Base-by-base conservation (phyloP, 495 filamentous ascomycete species). In the Podospora didyma region DNA sequence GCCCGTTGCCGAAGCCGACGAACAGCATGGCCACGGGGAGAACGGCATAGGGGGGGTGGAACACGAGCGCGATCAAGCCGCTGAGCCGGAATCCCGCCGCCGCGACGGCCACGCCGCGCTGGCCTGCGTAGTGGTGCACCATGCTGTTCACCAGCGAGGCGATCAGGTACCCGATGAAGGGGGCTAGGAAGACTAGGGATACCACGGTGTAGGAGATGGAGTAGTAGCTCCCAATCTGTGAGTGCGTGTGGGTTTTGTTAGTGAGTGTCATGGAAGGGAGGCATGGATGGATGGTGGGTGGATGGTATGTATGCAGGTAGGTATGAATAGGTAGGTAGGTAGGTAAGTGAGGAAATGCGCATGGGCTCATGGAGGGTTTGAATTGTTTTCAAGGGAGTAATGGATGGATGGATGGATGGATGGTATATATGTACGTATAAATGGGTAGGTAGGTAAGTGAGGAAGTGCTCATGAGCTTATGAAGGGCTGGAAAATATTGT, bases 171-270 rank as follows among this genome's bases (percentile, higher is more conserved):
- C 90, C 92, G 11, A 87, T 56, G 21, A 91, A 92, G 56, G 89
- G 90, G 21, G 87, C 75, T 2, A 96, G 80, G 73, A 95, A 96
- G 53, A 96, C 83, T 0, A 92, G 67, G 0, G 90, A 92, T 24
- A 95, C 82, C 41, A 91, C 64, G 11, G 89, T 82, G 65, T 95
- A 94, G 49, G 79, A 80, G 41, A 96, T 85, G 53, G 73, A 54
- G 67, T 95, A 95, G 64, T 88, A 76, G 3, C 65, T 68, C 71
- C 91, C 87, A 20, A 81, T 71, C 76, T 83, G 53, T 22, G 37
- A 42, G 37, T 46, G 24, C 9, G 26, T 3, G 3, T 9, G 26
- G 17, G 42, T 56, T n/a, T n/a, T n/a, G n/a, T n/a, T n/a, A n/a
- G n/a, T n/a, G n/a, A n/a, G n/a, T n/a, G n/a, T n/a, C n/a, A n/a